These are phyloP conservation scores for Lentinula boryana DNA, from an alignment of 768 basidiomycete genomes.

Conservation along the genomic window DNA sequence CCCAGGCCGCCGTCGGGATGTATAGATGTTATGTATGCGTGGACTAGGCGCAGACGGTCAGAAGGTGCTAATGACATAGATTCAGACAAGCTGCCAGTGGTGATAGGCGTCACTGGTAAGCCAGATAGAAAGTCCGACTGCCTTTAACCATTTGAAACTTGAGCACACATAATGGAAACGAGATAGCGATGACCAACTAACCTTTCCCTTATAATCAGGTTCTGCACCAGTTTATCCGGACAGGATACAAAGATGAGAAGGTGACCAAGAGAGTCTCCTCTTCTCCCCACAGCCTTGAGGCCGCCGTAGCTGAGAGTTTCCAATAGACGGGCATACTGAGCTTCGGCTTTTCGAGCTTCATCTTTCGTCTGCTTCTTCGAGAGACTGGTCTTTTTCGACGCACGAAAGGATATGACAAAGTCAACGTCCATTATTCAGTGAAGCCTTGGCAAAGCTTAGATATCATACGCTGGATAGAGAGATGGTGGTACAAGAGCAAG, in stretches of 20 bases:
- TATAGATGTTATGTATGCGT: conserved; percentile 65
- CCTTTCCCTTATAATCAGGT: conserved; percentile 72
- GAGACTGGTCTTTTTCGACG: conserved; percentile 38
- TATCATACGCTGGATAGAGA: not conserved
- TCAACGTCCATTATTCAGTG: conserved; percentile 56
- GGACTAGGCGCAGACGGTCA: conserved; percentile 75
- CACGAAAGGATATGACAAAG: conserved; percentile 67
- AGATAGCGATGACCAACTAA: conserved; percentile 27
- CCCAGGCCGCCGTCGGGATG: conserved; percentile 79
- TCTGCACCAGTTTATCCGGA: conserved; percentile 51
- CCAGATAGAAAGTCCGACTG: conserved; percentile 75
- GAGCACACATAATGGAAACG: not conserved
- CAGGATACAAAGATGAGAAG: conserved; percentile 74
- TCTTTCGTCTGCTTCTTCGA: conserved; percentile 60
- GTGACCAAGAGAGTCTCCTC: conserved; percentile 73
- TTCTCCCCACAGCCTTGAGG: conserved; percentile 64
- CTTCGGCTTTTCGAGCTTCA: conserved; percentile 57
- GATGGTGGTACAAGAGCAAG: not conserved
- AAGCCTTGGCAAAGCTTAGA: not conserved
- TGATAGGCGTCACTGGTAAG: conserved; percentile 50
- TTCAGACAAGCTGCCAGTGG: conserved; percentile 33
- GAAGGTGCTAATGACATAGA: conserved; percentile 51
- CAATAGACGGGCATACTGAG: conserved; percentile 64
- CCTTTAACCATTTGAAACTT: conserved; percentile 25
- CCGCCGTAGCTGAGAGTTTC: conserved; percentile 56